These are phyloP conservation scores for Ceratobasidium sp. DNA, from an alignment of 1,284 basidiomycete species.

Conservation along the genomic window DNA sequence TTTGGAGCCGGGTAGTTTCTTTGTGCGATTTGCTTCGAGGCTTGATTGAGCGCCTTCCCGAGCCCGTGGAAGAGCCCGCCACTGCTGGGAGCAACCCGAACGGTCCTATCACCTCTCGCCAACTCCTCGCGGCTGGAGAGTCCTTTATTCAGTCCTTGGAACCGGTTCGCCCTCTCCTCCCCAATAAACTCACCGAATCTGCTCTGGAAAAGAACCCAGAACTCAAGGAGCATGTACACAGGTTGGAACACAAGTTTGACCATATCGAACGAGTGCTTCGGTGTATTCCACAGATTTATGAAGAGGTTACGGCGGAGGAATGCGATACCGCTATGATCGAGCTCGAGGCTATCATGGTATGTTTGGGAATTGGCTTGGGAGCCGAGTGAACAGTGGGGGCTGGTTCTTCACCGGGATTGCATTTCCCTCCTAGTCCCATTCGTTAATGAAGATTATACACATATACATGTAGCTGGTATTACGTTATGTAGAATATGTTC, in stretches of 20 bases:
- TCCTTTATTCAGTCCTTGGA: conserved; percentile 11
- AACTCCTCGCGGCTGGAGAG: background rate
- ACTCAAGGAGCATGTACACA: background rate
- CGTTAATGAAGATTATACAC: too few relatives aligned
- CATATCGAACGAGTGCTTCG: conserved; percentile 10
- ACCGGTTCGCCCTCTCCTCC: conserved; percentile 4
- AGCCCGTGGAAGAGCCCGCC: background rate
- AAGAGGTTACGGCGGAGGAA: background rate
- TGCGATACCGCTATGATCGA: background rate
- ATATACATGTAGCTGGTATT: too few relatives aligned
- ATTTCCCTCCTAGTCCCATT: too few relatives aligned
- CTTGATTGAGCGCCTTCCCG: conserved; percentile 5
- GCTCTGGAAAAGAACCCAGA: conserved; percentile 10
- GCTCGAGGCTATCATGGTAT: conserved; percentile 3
- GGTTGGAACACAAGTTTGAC: conserved; percentile 20
- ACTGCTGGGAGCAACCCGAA: background rate
- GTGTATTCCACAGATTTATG: background rate
- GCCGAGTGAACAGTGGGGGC: background rate
- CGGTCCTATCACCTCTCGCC: background rate
- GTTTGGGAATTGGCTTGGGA: conserved; percentile 1
- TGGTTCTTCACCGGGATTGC: too few relatives aligned
- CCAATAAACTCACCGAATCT: background rate
- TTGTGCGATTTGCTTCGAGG: background rate
- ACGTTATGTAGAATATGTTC: too few relatives aligned
- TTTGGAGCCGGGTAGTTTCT: conserved; percentile 2